Evolutionary conservation across 495 filamentous ascomycete genomes (phyloP).

Genomic region (Penicillium subrubescens): DNA sequence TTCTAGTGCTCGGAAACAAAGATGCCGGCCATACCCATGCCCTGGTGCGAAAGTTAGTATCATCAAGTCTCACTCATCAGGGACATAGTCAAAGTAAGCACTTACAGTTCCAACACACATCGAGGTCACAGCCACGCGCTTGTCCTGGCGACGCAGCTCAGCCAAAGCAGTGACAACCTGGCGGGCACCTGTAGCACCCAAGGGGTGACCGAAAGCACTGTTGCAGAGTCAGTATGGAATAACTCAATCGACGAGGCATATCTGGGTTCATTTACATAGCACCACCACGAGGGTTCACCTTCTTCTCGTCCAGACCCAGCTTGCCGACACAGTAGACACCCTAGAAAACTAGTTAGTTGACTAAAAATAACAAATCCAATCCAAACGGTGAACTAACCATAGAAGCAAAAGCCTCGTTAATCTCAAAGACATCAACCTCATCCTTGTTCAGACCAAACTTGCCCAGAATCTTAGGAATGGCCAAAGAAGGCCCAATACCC

Average conservation of each 20-base stretch:
- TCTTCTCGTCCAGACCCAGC: constrained; percentile 73
- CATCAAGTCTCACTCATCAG: neutral
- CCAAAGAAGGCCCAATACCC: constrained; percentile 91
- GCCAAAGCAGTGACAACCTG: constrained; percentile 85
- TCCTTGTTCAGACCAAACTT: constrained; percentile 76
- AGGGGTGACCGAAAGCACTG: constrained; percentile 76
- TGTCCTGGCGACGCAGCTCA: constrained; percentile 73
- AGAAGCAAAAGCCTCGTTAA: constrained; percentile 95
- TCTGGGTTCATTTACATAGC: constrained; percentile 53
- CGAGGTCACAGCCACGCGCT: constrained; percentile 78
- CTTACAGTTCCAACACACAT: constrained; percentile 84
- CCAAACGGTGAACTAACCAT: constrained; percentile 60
- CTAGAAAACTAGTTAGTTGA: constrained; percentile 15
- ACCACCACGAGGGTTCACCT: constrained; percentile 88
- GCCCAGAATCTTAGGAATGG: constrained; percentile 87
- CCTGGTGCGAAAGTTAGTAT: constrained; percentile 32
- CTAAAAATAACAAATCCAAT: neutral
- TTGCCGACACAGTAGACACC: constrained; percentile 83
- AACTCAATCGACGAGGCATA: neutral
- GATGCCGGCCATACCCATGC: constrained; percentile 58
- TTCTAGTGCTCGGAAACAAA: constrained; percentile 54
- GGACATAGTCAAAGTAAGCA: neutral
- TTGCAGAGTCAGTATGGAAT: constrained; percentile 4
- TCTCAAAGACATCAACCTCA: constrained; percentile 87
- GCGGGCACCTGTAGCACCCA: constrained; percentile 76